Evolutionary conservation across 2,329 filamentous ascomycete genomes (phyloP), one percentile per base, ranked within the genome.

Genomic region (Colletotrichum sp.): DNA sequence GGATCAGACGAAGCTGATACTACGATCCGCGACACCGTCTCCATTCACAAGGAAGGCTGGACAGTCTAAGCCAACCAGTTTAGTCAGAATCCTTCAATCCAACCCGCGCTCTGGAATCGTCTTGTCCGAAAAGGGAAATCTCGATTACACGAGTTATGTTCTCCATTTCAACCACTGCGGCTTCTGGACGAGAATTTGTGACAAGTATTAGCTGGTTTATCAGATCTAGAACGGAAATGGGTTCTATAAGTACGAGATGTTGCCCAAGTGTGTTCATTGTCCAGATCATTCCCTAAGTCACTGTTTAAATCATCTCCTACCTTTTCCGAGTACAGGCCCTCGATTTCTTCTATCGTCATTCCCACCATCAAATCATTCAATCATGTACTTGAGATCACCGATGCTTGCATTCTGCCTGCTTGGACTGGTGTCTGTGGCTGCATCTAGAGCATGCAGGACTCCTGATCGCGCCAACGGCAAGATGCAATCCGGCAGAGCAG

Each of bases 401-500:
- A 18, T 68, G 26, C 21, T 44, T 57, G 44, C 24, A 26, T 24
- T 4, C 28, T 68, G 21, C 32, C n/a, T 30, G 18, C n/a, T 55
- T 9, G n/a, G 18, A 16, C 26, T 32, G 18, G 44, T 55, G 18
- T 36, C 65, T 12, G 44, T 52, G 39, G 34, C 8, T 66, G 36
- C 39, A 66, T 26, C 59, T 9, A 30, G 59, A 52, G 36, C 59
- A 34, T 62, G 28, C 28, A n/a, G 10, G 28, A 26, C 1, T 21
- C 32, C 60, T 8, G 15, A 34, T 49, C 32, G 9, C 21, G 13
- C 2, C 26, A 3, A 15, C 12, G n/a, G 44, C 10, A 15, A 13
- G 16, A 7, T 32, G 16, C 28, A 24, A 6, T 12, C 60, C 5
- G 60, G 72, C 6, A 75, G 36, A 32, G 90, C 90, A 0, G 79